Evolutionary conservation across 2,329 filamentous ascomycete species (phyloP).

Genomic region (Xylariaceae sp.): DNA sequence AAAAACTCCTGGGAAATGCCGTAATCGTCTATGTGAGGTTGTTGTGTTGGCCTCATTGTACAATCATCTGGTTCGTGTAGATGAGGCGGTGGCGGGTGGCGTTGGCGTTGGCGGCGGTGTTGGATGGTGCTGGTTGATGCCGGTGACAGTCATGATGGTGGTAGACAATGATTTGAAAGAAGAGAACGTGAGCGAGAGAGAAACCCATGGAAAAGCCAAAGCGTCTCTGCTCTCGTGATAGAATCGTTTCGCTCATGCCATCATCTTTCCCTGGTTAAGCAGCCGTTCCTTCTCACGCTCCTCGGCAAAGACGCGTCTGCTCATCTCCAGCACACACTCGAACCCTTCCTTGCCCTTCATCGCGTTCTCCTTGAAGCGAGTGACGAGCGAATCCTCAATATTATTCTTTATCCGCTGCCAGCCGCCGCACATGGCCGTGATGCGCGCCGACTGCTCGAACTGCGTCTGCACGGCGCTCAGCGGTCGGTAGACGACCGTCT

Average conservation of each 20-base stretch:
- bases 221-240: neutral
- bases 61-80: constrained; percentile 9
- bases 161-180: neutral
- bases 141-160: constrained; percentile 1
- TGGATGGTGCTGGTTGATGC: constrained; percentile 4
- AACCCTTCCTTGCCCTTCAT: constrained; percentile 88
- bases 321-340: constrained; percentile 90
- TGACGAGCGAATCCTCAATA: constrained; percentile 88
- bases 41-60: constrained; percentile 12
- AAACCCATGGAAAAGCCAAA: neutral
- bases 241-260: constrained; percentile 15
- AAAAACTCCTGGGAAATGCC: constrained; percentile 23
- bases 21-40: constrained; percentile 15
- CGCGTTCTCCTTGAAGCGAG: constrained; percentile 87
- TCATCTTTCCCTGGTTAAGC: constrained; percentile 30
- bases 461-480: constrained; percentile 56
- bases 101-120: neutral
- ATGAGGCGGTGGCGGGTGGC: neutral
- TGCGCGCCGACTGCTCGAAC: constrained; percentile 84
- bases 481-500: constrained; percentile 84
- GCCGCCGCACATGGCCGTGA: constrained; percentile 89
- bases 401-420: constrained; percentile 97
- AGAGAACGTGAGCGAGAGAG: neutral
- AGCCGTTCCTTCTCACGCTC: constrained; percentile 62
- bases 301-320: constrained; percentile 82